Conservation (phyloP, 2,329 filamentous ascomycete species). For the Ascosphaera apis region DNA sequence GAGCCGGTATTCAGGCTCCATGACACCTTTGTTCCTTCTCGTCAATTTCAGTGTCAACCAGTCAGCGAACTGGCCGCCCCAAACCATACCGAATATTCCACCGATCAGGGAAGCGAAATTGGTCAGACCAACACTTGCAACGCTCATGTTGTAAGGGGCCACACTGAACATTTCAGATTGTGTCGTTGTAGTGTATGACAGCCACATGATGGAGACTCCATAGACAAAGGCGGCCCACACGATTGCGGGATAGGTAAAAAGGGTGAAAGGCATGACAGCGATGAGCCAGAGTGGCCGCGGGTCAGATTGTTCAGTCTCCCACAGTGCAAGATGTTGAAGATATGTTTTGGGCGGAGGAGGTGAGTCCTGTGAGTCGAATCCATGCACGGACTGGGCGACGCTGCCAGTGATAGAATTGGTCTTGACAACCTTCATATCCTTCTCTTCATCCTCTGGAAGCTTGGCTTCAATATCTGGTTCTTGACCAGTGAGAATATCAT, state of each 20-base stretch:
- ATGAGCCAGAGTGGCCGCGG: constrained; percentile 9
- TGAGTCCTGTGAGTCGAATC: not conserved
- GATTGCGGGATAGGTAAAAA: constrained; percentile 9
- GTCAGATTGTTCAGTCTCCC: constrained; percentile 5
- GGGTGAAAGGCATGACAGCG: constrained; percentile 11
- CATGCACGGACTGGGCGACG: constrained; percentile 1
- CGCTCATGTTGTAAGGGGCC: constrained; percentile 11
- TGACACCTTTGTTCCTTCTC: constrained; percentile 18
- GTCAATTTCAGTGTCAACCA: constrained; percentile 15
- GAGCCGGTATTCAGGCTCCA: constrained; percentile 16
- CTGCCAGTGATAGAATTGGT: constrained; percentile 1
- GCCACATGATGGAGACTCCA: constrained; percentile 11
- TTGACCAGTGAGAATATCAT: constrained; percentile 5
- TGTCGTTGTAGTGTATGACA: constrained; percentile 13
- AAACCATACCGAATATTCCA: constrained; percentile 5
- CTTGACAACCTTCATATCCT: not conserved
- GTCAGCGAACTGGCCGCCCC: constrained; percentile 5
- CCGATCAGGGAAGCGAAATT: constrained; percentile 11
- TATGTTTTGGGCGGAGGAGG: constrained; percentile 6
- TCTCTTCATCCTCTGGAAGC: constrained; percentile 1
- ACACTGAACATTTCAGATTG: constrained; percentile 10
- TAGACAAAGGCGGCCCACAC: constrained; percentile 11
- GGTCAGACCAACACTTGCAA: constrained; percentile 9
- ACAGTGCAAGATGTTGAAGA: constrained; percentile 2
- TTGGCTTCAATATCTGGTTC: constrained; percentile 4